Evolutionary conservation across 345 rosid species (phyloP).

Genomic region (Pelargonium nanum): DNA sequence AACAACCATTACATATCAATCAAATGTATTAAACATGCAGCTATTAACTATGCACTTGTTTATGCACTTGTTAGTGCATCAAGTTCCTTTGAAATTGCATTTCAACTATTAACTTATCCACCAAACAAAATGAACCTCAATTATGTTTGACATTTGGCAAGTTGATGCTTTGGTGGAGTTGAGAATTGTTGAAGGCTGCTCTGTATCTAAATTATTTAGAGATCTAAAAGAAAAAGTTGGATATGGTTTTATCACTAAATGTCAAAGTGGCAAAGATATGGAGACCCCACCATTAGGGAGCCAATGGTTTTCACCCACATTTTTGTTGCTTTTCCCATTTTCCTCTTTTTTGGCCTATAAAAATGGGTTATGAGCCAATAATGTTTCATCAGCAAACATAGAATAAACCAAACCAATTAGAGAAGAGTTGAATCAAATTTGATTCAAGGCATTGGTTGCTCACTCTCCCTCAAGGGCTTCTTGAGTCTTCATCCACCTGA

Average conservation of each 20-base stretch:
- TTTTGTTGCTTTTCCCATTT: background rate
- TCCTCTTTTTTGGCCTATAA: background rate
- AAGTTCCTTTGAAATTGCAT: no score
- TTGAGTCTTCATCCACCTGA: background rate
- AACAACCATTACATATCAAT: no score
- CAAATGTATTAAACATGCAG: no score
- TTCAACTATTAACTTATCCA: no score
- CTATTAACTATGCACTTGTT: no score
- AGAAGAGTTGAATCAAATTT: background rate
- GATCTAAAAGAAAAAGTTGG: background rate
- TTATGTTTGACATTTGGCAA: background rate
- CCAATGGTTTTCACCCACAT: background rate
- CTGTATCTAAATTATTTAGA: background rate
- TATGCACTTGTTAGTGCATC: no score
- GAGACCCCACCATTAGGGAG: background rate
- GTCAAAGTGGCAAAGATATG: background rate
- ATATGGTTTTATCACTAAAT: constrained; percentile 1
- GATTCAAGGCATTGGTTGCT: constrained; percentile 9
- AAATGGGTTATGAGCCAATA: background rate
- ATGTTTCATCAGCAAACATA: background rate
- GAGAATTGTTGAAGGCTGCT: background rate
- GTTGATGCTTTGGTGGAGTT: background rate
- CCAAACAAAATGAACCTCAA: no score
- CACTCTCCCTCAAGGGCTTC: constrained; percentile 10
- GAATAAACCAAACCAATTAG: background rate